phyloP scores from a whole-genome alignment of 306 rosid genomes.

The Mucuna pruriens region DNA sequence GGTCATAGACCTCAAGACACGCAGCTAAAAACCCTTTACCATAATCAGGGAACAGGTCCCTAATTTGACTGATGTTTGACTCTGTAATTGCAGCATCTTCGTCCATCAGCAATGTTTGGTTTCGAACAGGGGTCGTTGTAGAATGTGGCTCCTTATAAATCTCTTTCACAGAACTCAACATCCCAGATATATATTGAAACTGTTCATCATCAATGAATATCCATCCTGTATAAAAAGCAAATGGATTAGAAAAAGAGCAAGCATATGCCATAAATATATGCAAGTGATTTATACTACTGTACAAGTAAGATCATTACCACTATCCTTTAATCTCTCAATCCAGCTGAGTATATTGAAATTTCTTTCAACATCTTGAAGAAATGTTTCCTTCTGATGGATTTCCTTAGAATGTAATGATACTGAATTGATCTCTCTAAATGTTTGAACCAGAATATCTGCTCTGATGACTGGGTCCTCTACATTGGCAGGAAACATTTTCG shows the following conservation, averaged over 20 bases:
- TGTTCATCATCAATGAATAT: slow-evolving; percentile 80
- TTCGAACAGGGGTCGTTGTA: slow-evolving; percentile 35
- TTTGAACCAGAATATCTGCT: slow-evolving; percentile 86
- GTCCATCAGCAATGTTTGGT: slow-evolving; percentile 54
- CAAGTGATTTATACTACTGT: slow-evolving; percentile 25
- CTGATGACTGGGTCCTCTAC: slow-evolving; percentile 90
- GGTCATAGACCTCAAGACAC: slow-evolving; percentile 92
- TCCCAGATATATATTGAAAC: slow-evolving; percentile 66
- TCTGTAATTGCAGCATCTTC: slow-evolving; percentile 78
- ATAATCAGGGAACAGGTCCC: slow-evolving; percentile 91
- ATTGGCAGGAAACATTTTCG: slow-evolving; percentile 91
- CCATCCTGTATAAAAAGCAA: slow-evolving; percentile 79
- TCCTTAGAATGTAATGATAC: slow-evolving; percentile 57
- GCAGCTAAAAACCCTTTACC: slow-evolving; percentile 88
- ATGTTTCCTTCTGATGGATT: slow-evolving; percentile 63
- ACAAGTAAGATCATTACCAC: slow-evolving; percentile 52
- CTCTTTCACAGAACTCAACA: slow-evolving; percentile 53
- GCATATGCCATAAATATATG: slow-evolving; percentile 15
- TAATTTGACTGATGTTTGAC: slow-evolving; percentile 92
- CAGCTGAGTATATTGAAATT: slow-evolving; percentile 58
- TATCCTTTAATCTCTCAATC: slow-evolving; percentile 60
- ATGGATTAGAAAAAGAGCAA: slow-evolving; percentile 32
- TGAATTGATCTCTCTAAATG: slow-evolving; percentile 82
- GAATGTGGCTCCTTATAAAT: slow-evolving; percentile 43
- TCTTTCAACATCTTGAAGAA: slow-evolving; percentile 82